Evolutionary conservation across 352 stramenopile species (phyloP), one percentile per base, ranked within the genome.

Genomic region (Phytophthora tentaculata): DNA sequence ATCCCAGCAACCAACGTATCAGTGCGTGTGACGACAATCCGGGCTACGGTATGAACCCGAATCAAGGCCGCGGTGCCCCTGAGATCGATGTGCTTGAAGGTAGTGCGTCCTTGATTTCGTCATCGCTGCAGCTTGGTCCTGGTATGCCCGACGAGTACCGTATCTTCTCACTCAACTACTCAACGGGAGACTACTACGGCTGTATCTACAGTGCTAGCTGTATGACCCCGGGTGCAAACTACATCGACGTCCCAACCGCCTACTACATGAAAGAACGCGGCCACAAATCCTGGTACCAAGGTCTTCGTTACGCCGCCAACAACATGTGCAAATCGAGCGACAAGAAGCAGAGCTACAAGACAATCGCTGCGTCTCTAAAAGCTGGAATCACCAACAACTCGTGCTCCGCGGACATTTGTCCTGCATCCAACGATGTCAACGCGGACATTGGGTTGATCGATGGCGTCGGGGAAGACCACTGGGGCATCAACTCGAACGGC

Each of bases 21-120:
- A 84, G 72, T 23, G 95, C 86, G 1, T 98, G 95, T 69, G 88
- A 98, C 58, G 45, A 66, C 5, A 82, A 85, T 48, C 94, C 96
- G 32, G 94, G 97, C 54, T 98, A 84, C 66, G 94, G 92, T 5
- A 59, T 98, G 55, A 84, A 97, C 76, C 71, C 86, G 8, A 80
- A 86, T 22, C 64, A 83, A 41, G 94, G 92, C 1, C 78, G 94
- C 20, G 95, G 94, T 28, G 88, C 93, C 23, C 95, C 95, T 0
- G 95, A 98, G 65, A 98, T 99, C 71, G 94, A 99, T 69, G 81
- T 99, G 16, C 74, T 98, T 8, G 95, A 97, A 96, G 85, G 90
- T 70, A 72, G 74, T n/a, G 79, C 89, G 10, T 73, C 68, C 10
- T 69, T 83, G 8, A 91, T 97, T 64, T 98, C 91, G 23, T 91